Base-by-base conservation (phyloP, 1,139 yeast species). In the Pneumocystis oryctolagi region DNA sequence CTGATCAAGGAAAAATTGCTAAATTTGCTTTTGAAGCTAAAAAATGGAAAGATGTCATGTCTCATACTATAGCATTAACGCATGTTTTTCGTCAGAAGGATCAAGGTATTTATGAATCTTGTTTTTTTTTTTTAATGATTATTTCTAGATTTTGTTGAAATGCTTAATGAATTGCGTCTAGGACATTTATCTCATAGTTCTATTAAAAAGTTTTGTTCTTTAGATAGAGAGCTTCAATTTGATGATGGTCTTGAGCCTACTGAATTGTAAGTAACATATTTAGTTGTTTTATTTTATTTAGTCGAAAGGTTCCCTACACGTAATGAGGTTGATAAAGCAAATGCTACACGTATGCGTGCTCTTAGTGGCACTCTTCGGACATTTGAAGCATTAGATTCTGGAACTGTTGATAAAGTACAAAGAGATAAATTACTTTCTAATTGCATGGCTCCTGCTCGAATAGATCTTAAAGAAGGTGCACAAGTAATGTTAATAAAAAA, bases 401-500 rank as follows among this genome's bases (percentile, higher is more conserved):
- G 95, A 57, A 69, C 75, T 0, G 70, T 75, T 9, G 79, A 79
- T 62, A 77, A 76, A 14, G 78, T 55, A 14, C 55, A 60, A 32
- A 68, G 68, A 30, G 64, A 66, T 55, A 69, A 70, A 40, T 57
- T 82, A 60, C 73, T 88, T 55, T 78, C 79, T n/a, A 82, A 84
- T 68, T 84, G 89, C 67, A 77, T 92, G 71, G 94, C 95, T 2
- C 90, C 89, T 1, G 76, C 78, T 58, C 74, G 74, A 39, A 73
- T 92, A 30, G 77, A 77, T 14, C 76, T 92, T 68, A 90, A 89
- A 70, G 79, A 80, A 61, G 90, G 90, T 55, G 92, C 97, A 0
- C 98, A 92, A 74, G 98, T 92, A 0, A 94, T 92, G 98, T 84
- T 94, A 79, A 82, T 92, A 65, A 92, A 92, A 73, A 94, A 92